Percentiles rank a stretch among this genome's conserved stretches.
Evolutionary conservation across 169 alveolate genomes (phyloP).

Genomic region (Cyclospora cayetanensis): DNA sequence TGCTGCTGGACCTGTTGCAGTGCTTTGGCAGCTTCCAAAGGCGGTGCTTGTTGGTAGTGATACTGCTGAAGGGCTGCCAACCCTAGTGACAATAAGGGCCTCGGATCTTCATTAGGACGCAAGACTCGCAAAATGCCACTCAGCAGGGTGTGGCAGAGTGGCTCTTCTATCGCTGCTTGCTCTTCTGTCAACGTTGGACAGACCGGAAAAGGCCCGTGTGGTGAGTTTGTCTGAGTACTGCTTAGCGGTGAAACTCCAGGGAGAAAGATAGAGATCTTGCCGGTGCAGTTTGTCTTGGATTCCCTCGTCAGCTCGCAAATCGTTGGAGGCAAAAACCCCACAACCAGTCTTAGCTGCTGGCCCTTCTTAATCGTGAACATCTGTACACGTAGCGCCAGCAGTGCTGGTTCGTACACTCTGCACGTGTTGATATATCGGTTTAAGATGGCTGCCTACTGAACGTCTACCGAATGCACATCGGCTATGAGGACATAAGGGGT

Average conservation of each 20-base stretch:
- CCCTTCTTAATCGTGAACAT: not conserved
- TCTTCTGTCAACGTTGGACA: not conserved
- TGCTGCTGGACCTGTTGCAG: conserved; percentile 27
- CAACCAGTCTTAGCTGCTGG: conserved; percentile 59
- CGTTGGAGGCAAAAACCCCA: not conserved
- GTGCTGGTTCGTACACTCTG: not conserved
- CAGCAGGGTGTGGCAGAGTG: conserved; percentile 7
- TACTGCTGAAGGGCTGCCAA: conserved; percentile 37
- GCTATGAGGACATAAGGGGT: not conserved
- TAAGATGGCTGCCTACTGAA: not conserved
- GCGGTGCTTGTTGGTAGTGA: conserved; percentile 16
- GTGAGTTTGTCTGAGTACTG: not conserved
- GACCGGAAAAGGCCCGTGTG: not conserved
- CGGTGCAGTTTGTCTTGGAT: not conserved
- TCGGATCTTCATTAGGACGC: not conserved
- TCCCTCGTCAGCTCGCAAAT: not conserved
- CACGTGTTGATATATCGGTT: not conserved
- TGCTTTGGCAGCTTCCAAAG: not conserved
- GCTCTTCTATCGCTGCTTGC: not conserved
- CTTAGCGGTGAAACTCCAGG: not conserved
- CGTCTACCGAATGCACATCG: not conserved
- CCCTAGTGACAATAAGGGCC: not conserved
- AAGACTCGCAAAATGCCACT: conserved; percentile 4
- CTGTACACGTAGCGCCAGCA: conserved; percentile 10
- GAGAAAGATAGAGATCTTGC: not conserved